Base-by-base conservation (phyloP, 78 protist genomes). In the Chrysochromulina parva region DNA sequence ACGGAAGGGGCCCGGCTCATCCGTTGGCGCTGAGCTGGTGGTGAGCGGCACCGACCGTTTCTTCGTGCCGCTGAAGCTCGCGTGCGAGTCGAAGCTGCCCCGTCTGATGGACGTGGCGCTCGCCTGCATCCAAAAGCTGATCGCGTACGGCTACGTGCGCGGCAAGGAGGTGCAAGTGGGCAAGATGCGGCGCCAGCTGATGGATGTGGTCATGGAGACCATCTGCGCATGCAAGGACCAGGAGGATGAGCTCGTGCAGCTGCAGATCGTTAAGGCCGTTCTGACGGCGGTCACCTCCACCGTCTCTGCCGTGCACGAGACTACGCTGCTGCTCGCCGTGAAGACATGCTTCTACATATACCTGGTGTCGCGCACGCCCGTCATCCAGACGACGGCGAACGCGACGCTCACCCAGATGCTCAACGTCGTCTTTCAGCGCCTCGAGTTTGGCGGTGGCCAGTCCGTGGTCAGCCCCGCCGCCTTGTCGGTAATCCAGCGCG, bases 221-320 rank as follows among this genome's bases (percentile, higher is more conserved):
- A 66, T 95, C 58, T 92, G 94, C 73, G 26, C 60, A 16, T 92
- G 94, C 93, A 92, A 84, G 85, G 90, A 92, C 57, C 59, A 59
- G 81, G 94, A 84, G 54, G 93, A 94, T 62, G 95, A 94, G 6
- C 88, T 22, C 52, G 96, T 94, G n/a, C 96, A 96, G 71, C 87
- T 95, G 82, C 94, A 90, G 88, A 94, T 95, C 53, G 71, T 96
- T 55, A 93, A 93, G 91, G 95, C 93, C 52, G 91, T 95, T 66
- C 81, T 93, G 55, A 90, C 96, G 20, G 94, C 97, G 19, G 97
- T 96, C 17, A 92, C 94, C 9, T 74, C 96, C 50, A 82, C 95
- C 76, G 26, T 52, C 28, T 67, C 93, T 48, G 95, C 90, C 13
- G 92, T 96, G 22, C 97, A 96, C 92, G 97, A 96, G 52, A 38